Percentiles rank a stretch among this genome's conserved stretches.
Conservation (phyloP, 805 yeast genomes). For the Starmerella apis region DNA sequence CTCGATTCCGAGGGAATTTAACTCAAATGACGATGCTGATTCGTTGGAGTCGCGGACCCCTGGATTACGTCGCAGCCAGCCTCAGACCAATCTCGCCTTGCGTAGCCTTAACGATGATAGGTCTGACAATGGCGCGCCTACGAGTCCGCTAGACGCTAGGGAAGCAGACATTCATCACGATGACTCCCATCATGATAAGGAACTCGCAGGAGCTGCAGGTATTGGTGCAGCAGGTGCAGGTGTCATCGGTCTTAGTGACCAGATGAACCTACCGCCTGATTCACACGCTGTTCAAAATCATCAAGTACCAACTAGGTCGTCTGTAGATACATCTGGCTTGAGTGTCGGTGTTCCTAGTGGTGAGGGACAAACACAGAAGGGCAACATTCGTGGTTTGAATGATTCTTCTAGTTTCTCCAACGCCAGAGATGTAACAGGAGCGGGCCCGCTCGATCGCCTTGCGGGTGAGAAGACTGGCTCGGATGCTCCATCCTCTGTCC, state of each 20-base stretch:
- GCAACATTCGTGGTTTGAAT: neutral
- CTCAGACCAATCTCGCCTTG: conserved; percentile 21
- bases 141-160: too few species aligned
- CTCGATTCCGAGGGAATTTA: neutral
- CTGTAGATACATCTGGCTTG: neutral
- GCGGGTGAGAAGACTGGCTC: neutral
- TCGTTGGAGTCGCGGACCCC: neutral
- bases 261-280: conserved; percentile 8
- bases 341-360: neutral
- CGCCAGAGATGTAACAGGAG: too few species aligned
- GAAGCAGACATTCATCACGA: neutral
- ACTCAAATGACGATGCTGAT: neutral
- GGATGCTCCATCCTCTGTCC: too few species aligned
- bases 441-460: neutral
- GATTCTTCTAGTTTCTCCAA: neutral
- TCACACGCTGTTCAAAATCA: neutral
- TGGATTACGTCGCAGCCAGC: conserved; percentile 22
- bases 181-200: neutral
- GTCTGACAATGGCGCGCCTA: neutral
- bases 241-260: conserved; percentile 14
- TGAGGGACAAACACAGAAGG: neutral
- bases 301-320: neutral
- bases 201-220: conserved; percentile 2
- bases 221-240: conserved; percentile 15
- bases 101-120: conserved; percentile 7